Conservation (phyloP, 2,329 filamentous ascomycete species). For the Thelonectria blattea region DNA sequence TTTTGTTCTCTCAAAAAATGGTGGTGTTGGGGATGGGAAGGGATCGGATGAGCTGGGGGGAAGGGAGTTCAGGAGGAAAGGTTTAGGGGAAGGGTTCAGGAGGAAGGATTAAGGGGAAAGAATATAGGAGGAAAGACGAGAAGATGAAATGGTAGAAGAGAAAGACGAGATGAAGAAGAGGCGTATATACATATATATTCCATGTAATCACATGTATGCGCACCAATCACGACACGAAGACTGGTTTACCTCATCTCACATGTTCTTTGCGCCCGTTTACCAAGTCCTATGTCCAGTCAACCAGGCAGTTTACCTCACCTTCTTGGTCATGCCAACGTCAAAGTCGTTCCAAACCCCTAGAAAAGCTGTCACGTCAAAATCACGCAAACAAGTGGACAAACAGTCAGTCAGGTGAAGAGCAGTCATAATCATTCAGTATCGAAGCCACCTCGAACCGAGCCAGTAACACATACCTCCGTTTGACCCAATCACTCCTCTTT, state of each 20-base stretch:
- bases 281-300: no score
- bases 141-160: neutral
- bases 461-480: slow-evolving; percentile 10
- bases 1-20: neutral
- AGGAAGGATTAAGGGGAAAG: neutral
- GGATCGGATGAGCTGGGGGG: neutral
- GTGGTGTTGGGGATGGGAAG: neutral
- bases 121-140: neutral
- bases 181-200: slow-evolving; percentile 25
- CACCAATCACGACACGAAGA: slow-evolving; percentile 6
- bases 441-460: neutral
- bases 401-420: no score
- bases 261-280: neutral
- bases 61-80: no score
- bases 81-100: no score
- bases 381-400: no score
- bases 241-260: neutral
- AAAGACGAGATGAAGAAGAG: neutral
- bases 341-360: no score
- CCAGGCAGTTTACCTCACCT: no score
- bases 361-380: no score
- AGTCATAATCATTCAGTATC: no score
- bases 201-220: slow-evolving; percentile 32
- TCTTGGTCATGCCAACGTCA: no score
- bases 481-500: slow-evolving; percentile 14